phyloP scores from a whole-genome alignment of 192 early-diverging fungal genomes.

The Coemansia umbellata region DNA sequence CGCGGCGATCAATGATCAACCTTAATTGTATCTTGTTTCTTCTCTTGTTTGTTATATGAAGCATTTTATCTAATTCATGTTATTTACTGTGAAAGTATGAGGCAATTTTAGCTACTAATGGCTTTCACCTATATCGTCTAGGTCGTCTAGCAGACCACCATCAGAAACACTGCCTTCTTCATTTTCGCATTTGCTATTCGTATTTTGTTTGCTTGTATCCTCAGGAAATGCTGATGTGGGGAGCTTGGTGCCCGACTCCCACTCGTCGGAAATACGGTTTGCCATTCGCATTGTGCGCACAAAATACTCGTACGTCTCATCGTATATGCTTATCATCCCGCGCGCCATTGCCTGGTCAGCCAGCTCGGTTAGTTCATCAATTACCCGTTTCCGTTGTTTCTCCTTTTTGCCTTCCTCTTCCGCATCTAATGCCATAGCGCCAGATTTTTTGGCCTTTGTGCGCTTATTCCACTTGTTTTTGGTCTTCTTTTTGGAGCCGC shows the following conservation, averaged over 20 bases:
- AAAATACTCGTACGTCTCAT: slow-evolving; percentile 64
- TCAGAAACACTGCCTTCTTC: neutral
- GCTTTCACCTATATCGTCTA: slow-evolving; percentile 15
- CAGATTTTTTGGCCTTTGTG: slow-evolving; percentile 10
- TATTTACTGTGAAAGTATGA: neutral
- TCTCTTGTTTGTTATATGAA: neutral
- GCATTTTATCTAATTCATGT: neutral
- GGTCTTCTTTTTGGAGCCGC: slow-evolving; percentile 50
- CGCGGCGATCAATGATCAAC: neutral
- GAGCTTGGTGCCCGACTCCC: slow-evolving; percentile 53
- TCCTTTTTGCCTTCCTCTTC: slow-evolving; percentile 47
- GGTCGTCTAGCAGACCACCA: slow-evolving; percentile 17
- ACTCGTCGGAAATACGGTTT: slow-evolving; percentile 57
- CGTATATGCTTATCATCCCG: slow-evolving; percentile 65
- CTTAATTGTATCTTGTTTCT: neutral
- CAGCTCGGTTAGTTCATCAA: slow-evolving; percentile 64
- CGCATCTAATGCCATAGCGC: slow-evolving; percentile 6
- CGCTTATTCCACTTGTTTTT: slow-evolving; percentile 32
- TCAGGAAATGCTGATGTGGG: neutral
- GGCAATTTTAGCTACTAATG: neutral
- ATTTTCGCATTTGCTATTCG: neutral
- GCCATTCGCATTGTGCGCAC: slow-evolving; percentile 61
- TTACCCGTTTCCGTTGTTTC: slow-evolving; percentile 35
- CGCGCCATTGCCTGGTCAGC: slow-evolving; percentile 69
- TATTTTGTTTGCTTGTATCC: neutral